Evolutionary conservation across 257 asterid species (phyloP).

Genomic region (Buddleja alternifolia): DNA sequence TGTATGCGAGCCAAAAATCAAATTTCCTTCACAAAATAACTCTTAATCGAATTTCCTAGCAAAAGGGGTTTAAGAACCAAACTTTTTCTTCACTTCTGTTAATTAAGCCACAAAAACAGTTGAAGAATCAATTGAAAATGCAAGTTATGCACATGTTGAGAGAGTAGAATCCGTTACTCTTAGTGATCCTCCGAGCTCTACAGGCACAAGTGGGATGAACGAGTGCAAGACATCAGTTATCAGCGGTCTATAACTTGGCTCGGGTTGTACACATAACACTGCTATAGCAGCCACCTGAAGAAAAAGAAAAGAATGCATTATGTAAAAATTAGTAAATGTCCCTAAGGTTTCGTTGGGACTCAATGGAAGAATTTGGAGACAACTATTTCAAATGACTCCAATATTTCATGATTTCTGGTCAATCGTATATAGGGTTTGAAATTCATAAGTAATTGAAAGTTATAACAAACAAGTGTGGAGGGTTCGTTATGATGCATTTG

Average conservation of each 20-base stretch:
- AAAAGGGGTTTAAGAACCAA: constrained; percentile 18
- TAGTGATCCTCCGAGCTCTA: constrained; percentile 86
- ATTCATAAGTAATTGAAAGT: neutral
- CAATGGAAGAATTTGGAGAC: too few relatives aligned
- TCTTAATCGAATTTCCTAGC: constrained; percentile 31
- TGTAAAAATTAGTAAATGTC: neutral
- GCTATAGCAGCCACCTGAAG: constrained; percentile 95
- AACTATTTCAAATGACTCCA: too few relatives aligned
- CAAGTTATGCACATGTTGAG: constrained; percentile 36
- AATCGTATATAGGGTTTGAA: too few relatives aligned
- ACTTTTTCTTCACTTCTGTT: constrained; percentile 20
- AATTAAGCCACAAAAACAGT: constrained; percentile 18
- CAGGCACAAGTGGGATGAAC: constrained; percentile 92
- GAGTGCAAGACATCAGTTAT: constrained; percentile 95
- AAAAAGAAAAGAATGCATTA: neutral
- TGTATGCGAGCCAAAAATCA: constrained; percentile 21
- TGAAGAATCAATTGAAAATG: constrained; percentile 4
- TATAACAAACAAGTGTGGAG: too few relatives aligned
- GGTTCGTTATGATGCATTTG: too few relatives aligned
- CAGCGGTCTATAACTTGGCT: constrained; percentile 93
- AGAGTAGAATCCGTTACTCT: constrained; percentile 51
- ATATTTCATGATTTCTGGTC: too few relatives aligned
- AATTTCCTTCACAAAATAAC: constrained; percentile 19
- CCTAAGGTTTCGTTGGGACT: neutral
- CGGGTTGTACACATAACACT: constrained; percentile 91